Evolutionary conservation across 2,329 filamentous ascomycete genomes (phyloP), one percentile per base, ranked within the genome.

Genomic region (Hypoxylon sp.): DNA sequence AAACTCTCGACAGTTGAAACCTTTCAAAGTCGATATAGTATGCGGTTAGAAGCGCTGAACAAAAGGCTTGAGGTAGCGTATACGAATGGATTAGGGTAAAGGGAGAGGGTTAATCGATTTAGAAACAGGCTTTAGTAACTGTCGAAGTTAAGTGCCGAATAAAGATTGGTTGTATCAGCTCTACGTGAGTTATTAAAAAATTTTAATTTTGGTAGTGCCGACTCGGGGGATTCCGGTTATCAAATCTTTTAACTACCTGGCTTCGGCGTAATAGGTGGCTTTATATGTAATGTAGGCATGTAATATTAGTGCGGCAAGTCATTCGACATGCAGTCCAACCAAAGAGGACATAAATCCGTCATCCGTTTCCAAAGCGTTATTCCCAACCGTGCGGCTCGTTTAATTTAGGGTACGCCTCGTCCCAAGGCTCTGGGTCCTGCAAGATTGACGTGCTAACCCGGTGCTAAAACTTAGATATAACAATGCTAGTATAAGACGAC

Each of bases 1-100:
- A 5, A 14, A 19, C n/a, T 41, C n/a, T 9, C n/a, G 14, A 3
- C 32, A 19, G n/a, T 48, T 14, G 5, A 34, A 19, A 19, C 5
- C 6, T 23, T 43, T 2, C 55, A 60, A 19, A 13, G 45, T 6
- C 36, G 3, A 11, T 60, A 63, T 23, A 52, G 5, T 5, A 11
- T 25, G 21, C 52, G 21, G 11, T 21, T 62, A 1, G 28, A 23
- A 13, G 5, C 11, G 3, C 17, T 65, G 5, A 62, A 65, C 9
- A 21, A 53, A 9, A 53, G 14, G 3, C 51, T 62, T 7, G 36
- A 41, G n/a, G 14, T 9, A 19, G 36, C 36, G 6, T 41, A 17
- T 41, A 7, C n/a, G n/a, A 17, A 41, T 5, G 36, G 14, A 5
- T 41, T 9, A n/a, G 19, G n/a, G 19, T n/a, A 41, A 41, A 17